Base-by-base conservation (phyloP, 345 rosid genomes). In the Bretschneidera sinensis region DNA sequence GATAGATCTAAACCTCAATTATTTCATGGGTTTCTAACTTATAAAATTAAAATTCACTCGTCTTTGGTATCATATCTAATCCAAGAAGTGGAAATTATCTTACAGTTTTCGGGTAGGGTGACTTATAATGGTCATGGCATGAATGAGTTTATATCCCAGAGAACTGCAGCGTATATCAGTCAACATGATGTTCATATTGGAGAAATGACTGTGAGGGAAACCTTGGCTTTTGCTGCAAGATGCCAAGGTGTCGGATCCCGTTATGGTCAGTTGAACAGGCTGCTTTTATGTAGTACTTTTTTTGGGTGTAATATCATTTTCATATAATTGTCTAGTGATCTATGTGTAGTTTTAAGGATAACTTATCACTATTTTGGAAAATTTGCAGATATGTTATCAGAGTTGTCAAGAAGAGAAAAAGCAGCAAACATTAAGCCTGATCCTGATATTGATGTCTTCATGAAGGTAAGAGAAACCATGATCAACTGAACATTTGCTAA, bases 381-480 rank as follows among this genome's bases (percentile, higher is more conserved):
- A 9, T 51, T 18, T 69, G 68, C 72, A 90, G 97, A 83, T 19
- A 61, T 85, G 84, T 65, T 90, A 57, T 71, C 75, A 0, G 97
- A 90, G 76, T 76, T 90, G 60, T 70, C 77, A 13, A 79, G 95
- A 74, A 87, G 97, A 77, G 97, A 90, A 62, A 90, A 80, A 45
- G 87, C 74, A 21, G 90, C 90, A 47, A 81, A 82, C 54, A 87
- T 90, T 31, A 83, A 77, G 74, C 97, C 97, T 18, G 95, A 90
- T 79, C 82, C 78, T 24, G 92, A 90, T 68, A 48, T 90, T 61
- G 97, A 87, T 73, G 71, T 89, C 51, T 90, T 72, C 84, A 81
- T 85, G 95, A 90, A 87, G 86, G 88, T 79, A 28, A 65, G 61
- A 39, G 21, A 52, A 25, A 24, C 23, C 10, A 54, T 15, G 21